Conservation (phyloP, 306 rosid species). For the Argentina anserina region DNA sequence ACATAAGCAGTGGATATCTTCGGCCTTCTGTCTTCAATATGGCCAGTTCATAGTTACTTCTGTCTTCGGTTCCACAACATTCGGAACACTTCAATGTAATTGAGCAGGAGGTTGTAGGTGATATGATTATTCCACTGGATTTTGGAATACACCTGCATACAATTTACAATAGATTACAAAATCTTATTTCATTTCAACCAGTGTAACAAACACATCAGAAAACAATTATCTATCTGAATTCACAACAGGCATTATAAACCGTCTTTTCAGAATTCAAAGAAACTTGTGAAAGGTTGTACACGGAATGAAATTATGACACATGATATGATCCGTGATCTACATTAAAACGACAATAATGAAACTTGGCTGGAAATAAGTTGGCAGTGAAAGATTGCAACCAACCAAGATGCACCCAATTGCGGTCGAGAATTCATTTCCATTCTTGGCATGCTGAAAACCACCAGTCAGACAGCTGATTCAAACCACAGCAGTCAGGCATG, state of each 20-base stretch:
- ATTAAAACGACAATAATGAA: conserved; percentile 24
- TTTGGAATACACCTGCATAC: background rate
- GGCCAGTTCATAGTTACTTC: too few species aligned
- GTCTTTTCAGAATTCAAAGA: conserved; percentile 25
- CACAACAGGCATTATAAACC: background rate
- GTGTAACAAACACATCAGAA: background rate
- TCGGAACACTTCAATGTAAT: background rate
- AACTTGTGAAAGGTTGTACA: conserved; percentile 28
- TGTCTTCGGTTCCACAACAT: background rate
- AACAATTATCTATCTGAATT: background rate
- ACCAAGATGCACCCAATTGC: conserved; percentile 18
- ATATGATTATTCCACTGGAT: background rate
- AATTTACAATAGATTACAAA: background rate
- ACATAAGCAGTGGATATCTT: too few species aligned
- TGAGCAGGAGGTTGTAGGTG: background rate
- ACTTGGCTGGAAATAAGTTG: conserved; percentile 24
- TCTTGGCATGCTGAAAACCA: conserved; percentile 22
- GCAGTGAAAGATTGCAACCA: conserved; percentile 23
- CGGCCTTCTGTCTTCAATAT: too few species aligned
- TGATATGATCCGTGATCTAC: conserved; percentile 30
- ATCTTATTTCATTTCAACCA: background rate
- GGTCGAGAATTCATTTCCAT: background rate
- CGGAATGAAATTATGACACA: conserved; percentile 9
- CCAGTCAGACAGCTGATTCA: conserved; percentile 35
- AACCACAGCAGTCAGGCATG: conserved; percentile 61